Evolutionary conservation across 2,329 filamentous ascomycete species (phyloP), one percentile per base, ranked within the genome.

Genomic region (Aspergillus brunneoviolaceus): DNA sequence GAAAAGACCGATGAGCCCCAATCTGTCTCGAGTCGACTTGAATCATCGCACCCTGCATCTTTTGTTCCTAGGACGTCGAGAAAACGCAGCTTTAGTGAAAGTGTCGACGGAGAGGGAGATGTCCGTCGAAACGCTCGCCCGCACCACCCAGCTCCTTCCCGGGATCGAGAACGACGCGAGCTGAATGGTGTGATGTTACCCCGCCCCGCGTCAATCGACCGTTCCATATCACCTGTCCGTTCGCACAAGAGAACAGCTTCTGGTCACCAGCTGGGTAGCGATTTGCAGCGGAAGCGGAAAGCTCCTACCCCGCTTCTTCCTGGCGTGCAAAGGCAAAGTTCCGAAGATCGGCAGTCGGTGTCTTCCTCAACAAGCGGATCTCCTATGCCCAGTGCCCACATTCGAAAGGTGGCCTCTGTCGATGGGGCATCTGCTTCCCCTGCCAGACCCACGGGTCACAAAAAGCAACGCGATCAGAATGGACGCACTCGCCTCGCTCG

Each of bases 401-500:
- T 77, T 14, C 77, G 78, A n/a, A 79, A 77, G 60, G 69, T 78
- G 51, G 71, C 74, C 1, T 78, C 77, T 21, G 66, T 69, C 27
- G 76, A 80, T 45, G 72, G 76, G 49, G 72, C 76, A 19, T 77
- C 85, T 67, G 82, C 87, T 67, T 87, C 91, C 53, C 83, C 90
- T 60, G 84, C 87, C 67, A 87, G 89, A 67, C 86, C 91, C 74
- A 72, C 72, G 57, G 71, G 72, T 2, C 89, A 91, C 72, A 96
- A 94, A 74, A 94, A 95, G 68, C 89, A 94, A 70, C 87, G 94
- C 23, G 95, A 98, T 76, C 90, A 92, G 57, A 96, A 96, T 72
- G 95, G 95, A 23, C 90, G 96, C 67, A 99, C 95, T 4, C 85
- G 89, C 56, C 82, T 99, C 25, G 92, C 94, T n/a, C 87, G 93